These are phyloP conservation scores for Cadophora malorum DNA, from an alignment of 2,329 filamentous ascomycete species.

Conservation along the genomic window DNA sequence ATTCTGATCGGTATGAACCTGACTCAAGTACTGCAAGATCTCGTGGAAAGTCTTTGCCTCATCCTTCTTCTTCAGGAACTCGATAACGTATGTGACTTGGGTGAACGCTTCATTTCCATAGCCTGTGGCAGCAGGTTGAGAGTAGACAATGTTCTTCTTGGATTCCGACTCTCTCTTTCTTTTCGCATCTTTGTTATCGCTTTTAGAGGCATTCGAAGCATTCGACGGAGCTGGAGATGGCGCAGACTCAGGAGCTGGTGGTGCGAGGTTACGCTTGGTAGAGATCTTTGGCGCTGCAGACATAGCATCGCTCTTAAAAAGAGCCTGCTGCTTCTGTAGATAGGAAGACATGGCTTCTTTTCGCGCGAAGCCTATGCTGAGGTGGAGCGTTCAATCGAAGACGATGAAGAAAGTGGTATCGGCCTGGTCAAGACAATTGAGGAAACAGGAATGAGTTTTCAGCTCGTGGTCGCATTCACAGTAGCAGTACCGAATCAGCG, in stretches of 20 bases:
- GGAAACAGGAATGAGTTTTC: background rate
- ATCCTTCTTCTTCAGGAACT: slow-evolving; percentile 78
- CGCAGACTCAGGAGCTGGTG: slow-evolving; percentile 58
- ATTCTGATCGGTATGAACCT: slow-evolving; percentile 66
- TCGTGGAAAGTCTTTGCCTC: slow-evolving; percentile 74
- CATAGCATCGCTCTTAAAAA: slow-evolving; percentile 66
- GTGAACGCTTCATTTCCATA: slow-evolving; percentile 84
- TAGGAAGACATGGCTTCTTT: slow-evolving; percentile 61
- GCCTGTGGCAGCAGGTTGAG: slow-evolving; percentile 77
- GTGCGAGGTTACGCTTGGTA: slow-evolving; percentile 55
- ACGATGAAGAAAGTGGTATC: background rate
- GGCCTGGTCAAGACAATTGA: background rate
- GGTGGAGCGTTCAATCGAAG: background rate
- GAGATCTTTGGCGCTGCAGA: slow-evolving; percentile 69
- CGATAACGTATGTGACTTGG: slow-evolving; percentile 85
- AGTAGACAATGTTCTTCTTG: slow-evolving; percentile 65
- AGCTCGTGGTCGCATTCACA: background rate
- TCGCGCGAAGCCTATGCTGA: slow-evolving; percentile 1
- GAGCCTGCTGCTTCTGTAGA: slow-evolving; percentile 69
- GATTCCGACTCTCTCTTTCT: slow-evolving; percentile 60
- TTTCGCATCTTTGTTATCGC: slow-evolving; percentile 67
- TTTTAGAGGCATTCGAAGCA: slow-evolving; percentile 56
- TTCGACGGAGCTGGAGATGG: slow-evolving; percentile 68
- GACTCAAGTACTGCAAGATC: slow-evolving; percentile 80
- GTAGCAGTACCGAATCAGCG: background rate